Evolutionary conservation across 352 stramenopile genomes (phyloP).

Genomic region (Phytopythium aichiense): DNA sequence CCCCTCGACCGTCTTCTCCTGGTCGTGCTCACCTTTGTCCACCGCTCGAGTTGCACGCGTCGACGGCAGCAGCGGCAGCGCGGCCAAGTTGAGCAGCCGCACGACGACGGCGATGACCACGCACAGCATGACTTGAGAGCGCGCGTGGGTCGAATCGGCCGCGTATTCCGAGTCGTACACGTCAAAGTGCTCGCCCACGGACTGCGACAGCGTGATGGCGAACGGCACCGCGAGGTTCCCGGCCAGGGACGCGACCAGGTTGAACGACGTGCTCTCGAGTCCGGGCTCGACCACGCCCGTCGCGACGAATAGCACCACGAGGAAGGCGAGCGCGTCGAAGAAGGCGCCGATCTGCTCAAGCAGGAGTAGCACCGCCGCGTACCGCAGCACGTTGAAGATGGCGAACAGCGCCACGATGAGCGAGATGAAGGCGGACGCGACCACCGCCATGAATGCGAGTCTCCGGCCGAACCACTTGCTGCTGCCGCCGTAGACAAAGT

Average conservation of each 20-base stretch:
- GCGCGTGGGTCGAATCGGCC: slow-evolving; percentile 33
- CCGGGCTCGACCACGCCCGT: slow-evolving; percentile 44
- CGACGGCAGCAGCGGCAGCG: slow-evolving; percentile 36
- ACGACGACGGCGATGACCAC: slow-evolving; percentile 40
- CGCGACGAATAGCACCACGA: slow-evolving; percentile 39
- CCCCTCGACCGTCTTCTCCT: slow-evolving; percentile 3
- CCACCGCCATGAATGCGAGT: slow-evolving; percentile 17
- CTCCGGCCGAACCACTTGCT: slow-evolving; percentile 6
- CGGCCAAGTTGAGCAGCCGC: slow-evolving; percentile 23
- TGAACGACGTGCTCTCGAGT: slow-evolving; percentile 45
- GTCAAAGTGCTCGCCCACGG: slow-evolving; percentile 59
- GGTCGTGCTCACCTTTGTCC: slow-evolving; percentile 19
- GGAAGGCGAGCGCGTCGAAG: slow-evolving; percentile 55
- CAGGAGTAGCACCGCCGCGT: slow-evolving; percentile 32
- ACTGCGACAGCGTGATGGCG: slow-evolving; percentile 54
- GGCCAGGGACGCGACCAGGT: slow-evolving; percentile 35
- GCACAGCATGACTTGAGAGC: slow-evolving; percentile 41
- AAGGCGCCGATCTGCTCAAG: slow-evolving; percentile 45
- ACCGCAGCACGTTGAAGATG: slow-evolving; percentile 54
- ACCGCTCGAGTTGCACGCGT: slow-evolving; percentile 28
- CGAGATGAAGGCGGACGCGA: slow-evolving; percentile 29
- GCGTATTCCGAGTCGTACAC: slow-evolving; percentile 50
- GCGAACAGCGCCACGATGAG: slow-evolving; percentile 46
- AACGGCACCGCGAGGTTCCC: slow-evolving; percentile 55
- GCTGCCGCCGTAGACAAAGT: slow-evolving; percentile 23